phyloP scores from a whole-genome alignment of 371 early-diverging fungal genomes.

The Saksenaea vasiformis region DNA sequence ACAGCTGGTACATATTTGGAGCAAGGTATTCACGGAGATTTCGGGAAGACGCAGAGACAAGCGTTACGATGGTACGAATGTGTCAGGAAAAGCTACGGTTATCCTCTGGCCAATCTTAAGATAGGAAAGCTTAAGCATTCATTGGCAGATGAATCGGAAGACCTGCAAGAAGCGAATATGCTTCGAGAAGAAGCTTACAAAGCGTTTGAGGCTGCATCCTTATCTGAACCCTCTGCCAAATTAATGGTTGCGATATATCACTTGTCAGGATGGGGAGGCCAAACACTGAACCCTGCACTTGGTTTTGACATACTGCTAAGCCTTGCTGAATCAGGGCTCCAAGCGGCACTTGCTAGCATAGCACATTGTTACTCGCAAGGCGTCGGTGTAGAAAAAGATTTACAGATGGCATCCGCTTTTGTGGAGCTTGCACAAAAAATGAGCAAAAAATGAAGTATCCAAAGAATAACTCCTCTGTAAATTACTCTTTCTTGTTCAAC shows the following conservation, averaged over 20 bases:
- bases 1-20: constrained; percentile 23
- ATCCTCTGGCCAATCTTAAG: constrained; percentile 21
- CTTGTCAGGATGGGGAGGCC: constrained; percentile 22
- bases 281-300: constrained; percentile 4
- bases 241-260: constrained; percentile 27
- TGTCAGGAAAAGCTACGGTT: constrained; percentile 8
- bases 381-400: constrained; percentile 17
- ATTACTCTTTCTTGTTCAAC: neutral
- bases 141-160: constrained; percentile 4
- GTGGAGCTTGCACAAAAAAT: neutral
- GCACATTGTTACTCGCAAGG: constrained; percentile 29
- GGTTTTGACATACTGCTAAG: constrained; percentile 15
- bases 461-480: neutral
- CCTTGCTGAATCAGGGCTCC: constrained; percentile 14
- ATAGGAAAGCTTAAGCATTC: constrained; percentile 23
- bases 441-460: neutral
- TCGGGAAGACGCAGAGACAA: neutral
- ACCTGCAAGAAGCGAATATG: neutral
- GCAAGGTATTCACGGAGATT: constrained; percentile 14
- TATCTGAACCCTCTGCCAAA: constrained; percentile 13
- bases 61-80: constrained; percentile 19
- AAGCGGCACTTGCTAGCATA: constrained; percentile 14
- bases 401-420: constrained; percentile 9
- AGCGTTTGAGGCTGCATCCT: constrained; percentile 13
- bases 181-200: constrained; percentile 18